Evolutionary conservation across 2,329 filamentous ascomycete species (phyloP).

Genomic region (Calonectria hongkongensis): DNA sequence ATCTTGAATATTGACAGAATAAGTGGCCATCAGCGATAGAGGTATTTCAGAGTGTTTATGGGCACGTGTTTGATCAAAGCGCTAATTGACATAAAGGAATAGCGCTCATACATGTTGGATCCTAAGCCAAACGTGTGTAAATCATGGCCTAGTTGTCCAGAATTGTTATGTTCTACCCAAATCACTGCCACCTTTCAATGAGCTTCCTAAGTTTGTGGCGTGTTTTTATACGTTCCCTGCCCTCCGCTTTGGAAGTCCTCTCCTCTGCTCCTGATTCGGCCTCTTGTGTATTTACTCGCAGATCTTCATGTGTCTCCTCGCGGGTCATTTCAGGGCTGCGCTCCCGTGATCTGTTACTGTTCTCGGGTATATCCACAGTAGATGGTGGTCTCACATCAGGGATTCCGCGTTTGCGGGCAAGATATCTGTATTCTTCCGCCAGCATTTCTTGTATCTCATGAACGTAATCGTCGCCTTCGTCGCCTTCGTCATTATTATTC

Average conservation of each 20-base stretch:
- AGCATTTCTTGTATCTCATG: background rate
- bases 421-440: background rate
- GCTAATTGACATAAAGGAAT: too few relatives aligned
- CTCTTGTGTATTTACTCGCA: too few relatives aligned
- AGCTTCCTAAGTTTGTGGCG: background rate
- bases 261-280: background rate
- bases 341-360: too few relatives aligned
- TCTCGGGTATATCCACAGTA: background rate
- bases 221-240: background rate
- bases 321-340: background rate
- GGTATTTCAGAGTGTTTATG: too few relatives aligned
- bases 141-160: too few relatives aligned
- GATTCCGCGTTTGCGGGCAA: background rate
- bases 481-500: background rate
- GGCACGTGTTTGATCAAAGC: too few relatives aligned
- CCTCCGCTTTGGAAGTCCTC: background rate
- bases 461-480: background rate
- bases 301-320: background rate
- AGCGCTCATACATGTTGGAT: too few relatives aligned
- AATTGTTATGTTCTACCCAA: too few relatives aligned
- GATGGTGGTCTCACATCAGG: background rate
- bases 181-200: background rate
- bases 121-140: too few relatives aligned
- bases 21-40: too few relatives aligned
- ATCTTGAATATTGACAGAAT: too few relatives aligned